A percentile compares a stretch with the other conserved stretches of the same genome.
Evolutionary conservation across 2,329 filamentous ascomycete genomes (phyloP).

Genomic region (Pseudogymnoascus sp.): DNA sequence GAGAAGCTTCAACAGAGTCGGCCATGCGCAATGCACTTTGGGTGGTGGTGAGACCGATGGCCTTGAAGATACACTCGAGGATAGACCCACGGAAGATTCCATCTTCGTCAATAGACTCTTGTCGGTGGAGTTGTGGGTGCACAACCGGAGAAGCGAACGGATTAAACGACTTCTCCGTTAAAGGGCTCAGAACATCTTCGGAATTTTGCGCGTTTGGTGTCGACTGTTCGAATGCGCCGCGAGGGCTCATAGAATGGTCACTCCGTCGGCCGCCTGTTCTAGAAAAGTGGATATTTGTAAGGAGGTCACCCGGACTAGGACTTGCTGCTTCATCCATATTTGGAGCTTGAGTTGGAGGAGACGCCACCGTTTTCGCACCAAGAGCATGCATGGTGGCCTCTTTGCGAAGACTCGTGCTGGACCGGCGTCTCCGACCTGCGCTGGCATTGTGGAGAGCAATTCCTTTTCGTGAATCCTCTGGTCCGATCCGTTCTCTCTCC

Average conservation of each 20-base stretch:
- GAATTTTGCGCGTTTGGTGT: conserved; percentile 27
- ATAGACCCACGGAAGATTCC: conserved; percentile 83
- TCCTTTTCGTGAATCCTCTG: conserved; percentile 79
- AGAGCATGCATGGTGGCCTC: conserved; percentile 66
- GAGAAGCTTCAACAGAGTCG: conserved; percentile 77
- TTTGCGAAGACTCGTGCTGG: conserved; percentile 68
- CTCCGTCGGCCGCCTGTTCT: conserved; percentile 47
- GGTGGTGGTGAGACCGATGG: conserved; percentile 70
- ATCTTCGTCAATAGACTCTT: conserved; percentile 83
- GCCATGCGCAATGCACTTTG: conserved; percentile 58
- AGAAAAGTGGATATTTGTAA: conserved; percentile 69
- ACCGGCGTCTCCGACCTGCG: conserved; percentile 58
- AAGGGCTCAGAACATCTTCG: conserved; percentile 27
- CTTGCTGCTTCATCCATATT: conserved; percentile 34
- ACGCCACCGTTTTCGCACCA: conserved; percentile 18
- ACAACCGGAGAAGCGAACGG: conserved; percentile 47
- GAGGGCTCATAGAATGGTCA: conserved; percentile 15
- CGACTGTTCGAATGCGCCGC: conserved; percentile 16
- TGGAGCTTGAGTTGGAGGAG: conserved; percentile 1
- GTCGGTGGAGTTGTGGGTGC: conserved; percentile 52
- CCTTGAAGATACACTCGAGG: conserved; percentile 90
- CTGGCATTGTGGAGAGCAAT: conserved; percentile 86
- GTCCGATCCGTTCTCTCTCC: conserved; percentile 73
- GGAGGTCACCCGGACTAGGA: conserved; percentile 67
- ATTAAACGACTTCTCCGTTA: conserved; percentile 44